Evolutionary conservation across 2,329 filamentous ascomycete genomes (phyloP).

Genomic region (Magnaporthales sp.): DNA sequence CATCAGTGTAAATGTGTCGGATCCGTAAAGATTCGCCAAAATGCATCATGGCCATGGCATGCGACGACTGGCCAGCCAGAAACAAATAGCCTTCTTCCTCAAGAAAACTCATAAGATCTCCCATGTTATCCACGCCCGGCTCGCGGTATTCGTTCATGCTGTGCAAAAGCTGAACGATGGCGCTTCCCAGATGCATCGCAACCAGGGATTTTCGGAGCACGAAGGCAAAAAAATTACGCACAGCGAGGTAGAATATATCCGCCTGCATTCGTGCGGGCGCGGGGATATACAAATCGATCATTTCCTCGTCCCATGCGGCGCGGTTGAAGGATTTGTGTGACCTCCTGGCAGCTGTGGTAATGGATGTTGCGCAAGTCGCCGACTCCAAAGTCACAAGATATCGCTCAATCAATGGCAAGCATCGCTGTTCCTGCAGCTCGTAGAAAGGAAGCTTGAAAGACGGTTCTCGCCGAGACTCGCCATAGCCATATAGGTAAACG

Average conservation of each 20-base stretch:
- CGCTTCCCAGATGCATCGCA: slow-evolving; percentile 54
- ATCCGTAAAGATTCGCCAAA: slow-evolving; percentile 60
- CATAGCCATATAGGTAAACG: slow-evolving; percentile 59
- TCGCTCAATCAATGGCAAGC: slow-evolving; percentile 49
- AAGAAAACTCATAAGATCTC: slow-evolving; percentile 56
- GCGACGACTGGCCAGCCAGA: slow-evolving; percentile 55
- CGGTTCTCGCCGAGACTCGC: slow-evolving; percentile 55
- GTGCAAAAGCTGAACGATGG: slow-evolving; percentile 56
- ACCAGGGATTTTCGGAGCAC: slow-evolving; percentile 57
- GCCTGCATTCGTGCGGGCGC: slow-evolving; percentile 48
- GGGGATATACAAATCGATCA: slow-evolving; percentile 60
- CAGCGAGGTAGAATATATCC: slow-evolving; percentile 57
- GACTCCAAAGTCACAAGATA: slow-evolving; percentile 24
- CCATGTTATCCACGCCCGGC: slow-evolving; percentile 42
- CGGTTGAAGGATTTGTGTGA: slow-evolving; percentile 11
- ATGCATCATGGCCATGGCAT: slow-evolving; percentile 59
- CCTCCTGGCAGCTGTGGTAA: slow-evolving; percentile 3
- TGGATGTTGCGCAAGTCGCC: slow-evolving; percentile 19
- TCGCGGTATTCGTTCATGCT: slow-evolving; percentile 55
- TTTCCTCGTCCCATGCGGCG: slow-evolving; percentile 13
- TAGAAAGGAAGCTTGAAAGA: slow-evolving; percentile 58
- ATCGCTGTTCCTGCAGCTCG: slow-evolving; percentile 47
- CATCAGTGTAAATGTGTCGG: slow-evolving; percentile 59
- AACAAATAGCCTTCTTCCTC: slow-evolving; percentile 62
- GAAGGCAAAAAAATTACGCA: slow-evolving; percentile 70